These are phyloP conservation scores for Cryptosporidium parvum DNA, from an alignment of 169 alveolate genomes.

Conservation along the genomic window DNA sequence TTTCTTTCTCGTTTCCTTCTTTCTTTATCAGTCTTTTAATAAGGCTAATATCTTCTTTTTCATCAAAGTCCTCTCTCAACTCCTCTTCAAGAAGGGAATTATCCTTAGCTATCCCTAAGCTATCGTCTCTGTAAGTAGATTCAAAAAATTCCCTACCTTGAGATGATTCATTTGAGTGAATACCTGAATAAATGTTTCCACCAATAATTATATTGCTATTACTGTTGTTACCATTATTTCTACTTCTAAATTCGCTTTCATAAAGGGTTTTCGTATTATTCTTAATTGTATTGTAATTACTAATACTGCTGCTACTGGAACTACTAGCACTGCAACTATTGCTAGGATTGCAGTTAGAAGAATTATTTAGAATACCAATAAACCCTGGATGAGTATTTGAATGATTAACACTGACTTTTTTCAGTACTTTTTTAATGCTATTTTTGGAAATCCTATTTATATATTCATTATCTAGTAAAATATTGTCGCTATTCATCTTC, in stretches of 20 bases:
- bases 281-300: neutral
- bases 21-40: neutral
- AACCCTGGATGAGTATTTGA: neutral
- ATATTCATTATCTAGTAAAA: conserved; percentile 47
- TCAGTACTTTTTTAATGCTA: neutral
- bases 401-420: neutral
- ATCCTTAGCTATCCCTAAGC: too few relatives aligned
- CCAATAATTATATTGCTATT: neutral
- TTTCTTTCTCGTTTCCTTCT: neutral
- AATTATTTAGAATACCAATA: neutral
- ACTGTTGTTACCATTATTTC: neutral
- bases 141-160: neutral
- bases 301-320: neutral
- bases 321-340: neutral
- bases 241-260: neutral
- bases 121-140: neutral
- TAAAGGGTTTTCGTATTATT: too few relatives aligned
- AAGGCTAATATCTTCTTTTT: neutral
- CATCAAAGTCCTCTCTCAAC: neutral
- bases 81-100: neutral
- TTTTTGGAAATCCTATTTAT: conserved; percentile 24
- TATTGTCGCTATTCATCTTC: conserved; percentile 4
- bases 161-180: neutral
- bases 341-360: neutral
- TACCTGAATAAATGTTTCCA: neutral